A percentile compares a stretch with the other conserved stretches of the same genome.
phyloP scores from a whole-genome alignment of 1,284 basidiomycete species.

The Leccinum fallax region DNA sequence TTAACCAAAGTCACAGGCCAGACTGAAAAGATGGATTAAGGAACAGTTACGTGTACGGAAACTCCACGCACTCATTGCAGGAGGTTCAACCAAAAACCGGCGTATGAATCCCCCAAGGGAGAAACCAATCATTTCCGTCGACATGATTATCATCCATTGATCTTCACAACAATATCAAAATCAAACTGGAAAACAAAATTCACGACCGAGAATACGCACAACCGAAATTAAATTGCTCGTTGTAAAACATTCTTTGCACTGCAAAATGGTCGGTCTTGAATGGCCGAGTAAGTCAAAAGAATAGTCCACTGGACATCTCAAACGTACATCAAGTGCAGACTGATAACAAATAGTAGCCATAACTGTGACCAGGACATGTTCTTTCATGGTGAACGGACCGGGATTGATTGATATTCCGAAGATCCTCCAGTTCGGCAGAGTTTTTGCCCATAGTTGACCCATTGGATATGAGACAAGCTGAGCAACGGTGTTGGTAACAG shows the following conservation, averaged over 20 bases:
- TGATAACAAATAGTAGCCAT: constrained; percentile 74
- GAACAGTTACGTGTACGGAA: neutral
- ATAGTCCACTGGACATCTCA: neutral
- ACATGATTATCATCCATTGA: constrained; percentile 82
- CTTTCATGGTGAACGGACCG: constrained; percentile 73
- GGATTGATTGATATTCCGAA: constrained; percentile 65
- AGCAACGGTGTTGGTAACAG: constrained; percentile 57
- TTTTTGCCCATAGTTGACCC: constrained; percentile 56
- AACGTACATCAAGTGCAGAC: constrained; percentile 37
- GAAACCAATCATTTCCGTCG: constrained; percentile 87
- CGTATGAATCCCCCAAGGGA: constrained; percentile 82
- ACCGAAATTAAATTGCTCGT: constrained; percentile 63
- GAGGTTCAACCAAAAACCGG: constrained; percentile 83
- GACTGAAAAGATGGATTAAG: constrained; percentile 42
- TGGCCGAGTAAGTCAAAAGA: constrained; percentile 2
- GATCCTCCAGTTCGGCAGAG: constrained; percentile 57
- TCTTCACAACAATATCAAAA: constrained; percentile 54
- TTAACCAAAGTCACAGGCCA: constrained; percentile 87
- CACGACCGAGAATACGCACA: constrained; percentile 41
- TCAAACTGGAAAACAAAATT: neutral
- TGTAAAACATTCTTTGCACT: constrained; percentile 72
- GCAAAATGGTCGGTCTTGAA: constrained; percentile 57
- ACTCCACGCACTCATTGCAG: constrained; percentile 70
- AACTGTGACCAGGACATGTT: constrained; percentile 71
- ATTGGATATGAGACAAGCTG: constrained; percentile 69